Evolutionary conservation across 768 basidiomycete species (phyloP).

Genomic region (Dendrothele bispora): DNA sequence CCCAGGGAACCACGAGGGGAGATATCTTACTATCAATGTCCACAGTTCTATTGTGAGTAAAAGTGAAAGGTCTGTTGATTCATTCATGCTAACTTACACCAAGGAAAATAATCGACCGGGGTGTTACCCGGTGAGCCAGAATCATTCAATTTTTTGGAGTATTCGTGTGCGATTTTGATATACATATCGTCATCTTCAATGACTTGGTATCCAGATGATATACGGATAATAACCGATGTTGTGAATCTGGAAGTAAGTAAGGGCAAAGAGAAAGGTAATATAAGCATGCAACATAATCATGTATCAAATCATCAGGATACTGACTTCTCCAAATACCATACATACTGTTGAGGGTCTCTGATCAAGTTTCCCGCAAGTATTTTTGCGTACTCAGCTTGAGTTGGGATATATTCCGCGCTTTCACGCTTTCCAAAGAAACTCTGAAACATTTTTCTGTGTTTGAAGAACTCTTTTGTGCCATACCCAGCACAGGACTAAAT

Average conservation of each 20-base stretch:
- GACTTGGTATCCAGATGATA: slow-evolving; percentile 23
- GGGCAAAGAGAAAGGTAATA: too few relatives aligned
- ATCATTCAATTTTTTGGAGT: background rate
- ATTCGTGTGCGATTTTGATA: slow-evolving; percentile 9
- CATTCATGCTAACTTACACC: slow-evolving; percentile 15
- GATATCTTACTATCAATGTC: slow-evolving; percentile 17
- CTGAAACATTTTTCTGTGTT: slow-evolving; percentile 19
- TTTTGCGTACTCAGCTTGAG: slow-evolving; percentile 30
- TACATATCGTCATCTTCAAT: slow-evolving; percentile 20
- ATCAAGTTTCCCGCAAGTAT: slow-evolving; percentile 30
- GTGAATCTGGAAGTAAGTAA: slow-evolving; percentile 23
- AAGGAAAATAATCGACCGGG: too few relatives aligned
- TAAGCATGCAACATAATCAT: too few relatives aligned
- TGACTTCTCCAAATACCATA: background rate
- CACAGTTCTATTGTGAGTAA: too few relatives aligned
- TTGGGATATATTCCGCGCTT: slow-evolving; percentile 22
- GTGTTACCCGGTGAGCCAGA: slow-evolving; percentile 14
- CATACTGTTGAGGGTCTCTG: slow-evolving; percentile 17
- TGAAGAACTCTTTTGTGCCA: slow-evolving; percentile 21
- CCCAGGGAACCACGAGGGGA: slow-evolving; percentile 36
- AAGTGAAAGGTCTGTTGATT: slow-evolving; percentile 1
- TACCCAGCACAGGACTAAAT: slow-evolving; percentile 17
- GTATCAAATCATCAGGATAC: too few relatives aligned
- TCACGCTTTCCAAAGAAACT: too few relatives aligned
- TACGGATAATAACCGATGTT: slow-evolving; percentile 20